phyloP scores from a whole-genome alignment of 257 asterid genomes.

The Cordia subcordata region DNA sequence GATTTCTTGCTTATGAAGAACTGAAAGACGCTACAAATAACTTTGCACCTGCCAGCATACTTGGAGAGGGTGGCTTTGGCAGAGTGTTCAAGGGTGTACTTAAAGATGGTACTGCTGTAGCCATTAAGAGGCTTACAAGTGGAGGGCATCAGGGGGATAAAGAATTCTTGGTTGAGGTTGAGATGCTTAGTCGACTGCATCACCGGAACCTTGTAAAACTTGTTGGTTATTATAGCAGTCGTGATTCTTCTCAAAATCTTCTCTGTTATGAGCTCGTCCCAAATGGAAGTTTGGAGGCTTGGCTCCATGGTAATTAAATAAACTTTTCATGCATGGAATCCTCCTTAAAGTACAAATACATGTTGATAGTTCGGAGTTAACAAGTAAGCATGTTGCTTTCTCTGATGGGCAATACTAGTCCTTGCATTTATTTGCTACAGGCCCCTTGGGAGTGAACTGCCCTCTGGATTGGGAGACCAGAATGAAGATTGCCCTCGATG shows the following conservation, averaged over 20 bases:
- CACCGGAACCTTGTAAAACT: conserved; percentile 96
- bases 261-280: conserved; percentile 97
- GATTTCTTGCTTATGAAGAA: conserved; percentile 75
- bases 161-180: conserved; percentile 93
- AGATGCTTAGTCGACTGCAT: conserved; percentile 96
- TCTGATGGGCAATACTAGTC: too few relatives aligned
- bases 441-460: conserved; percentile 87
- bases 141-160: conserved; percentile 98
- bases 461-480: conserved; percentile 97
- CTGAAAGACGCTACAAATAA: conserved; percentile 88
- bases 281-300: conserved; percentile 90
- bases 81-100: conserved; percentile 84
- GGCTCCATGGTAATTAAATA: conserved; percentile 81
- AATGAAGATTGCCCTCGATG: conserved; percentile 97
- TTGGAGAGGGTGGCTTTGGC: conserved; percentile 98
- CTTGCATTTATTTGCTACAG: conserved; percentile 28
- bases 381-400: not conserved
- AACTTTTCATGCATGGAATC: not conserved
- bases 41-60: conserved; percentile 66
- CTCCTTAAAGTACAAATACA: too few relatives aligned
- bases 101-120: conserved; percentile 89
- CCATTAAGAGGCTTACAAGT: conserved; percentile 77
- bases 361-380: not conserved
- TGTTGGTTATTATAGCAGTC: conserved; percentile 82
- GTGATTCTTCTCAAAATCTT: conserved; percentile 71